These are phyloP conservation scores for Pyrenophora graminea DNA, from an alignment of 2,329 filamentous ascomycete species.

Conservation along the genomic window DNA sequence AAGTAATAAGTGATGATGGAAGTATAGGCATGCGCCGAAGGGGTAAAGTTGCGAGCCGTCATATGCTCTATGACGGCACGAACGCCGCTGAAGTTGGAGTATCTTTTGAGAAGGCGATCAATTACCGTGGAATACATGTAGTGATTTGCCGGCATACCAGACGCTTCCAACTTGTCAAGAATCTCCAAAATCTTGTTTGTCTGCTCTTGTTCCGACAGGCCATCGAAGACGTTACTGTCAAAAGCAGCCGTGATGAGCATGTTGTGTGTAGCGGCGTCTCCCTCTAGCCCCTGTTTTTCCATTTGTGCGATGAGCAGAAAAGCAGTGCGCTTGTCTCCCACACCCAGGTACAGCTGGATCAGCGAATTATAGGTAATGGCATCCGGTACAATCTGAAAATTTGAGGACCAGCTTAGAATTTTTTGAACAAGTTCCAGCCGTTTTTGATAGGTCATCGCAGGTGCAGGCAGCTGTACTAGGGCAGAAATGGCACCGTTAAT, in stretches of 20 bases:
- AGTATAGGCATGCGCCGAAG: constrained; percentile 72
- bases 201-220: constrained; percentile 56
- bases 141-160: constrained; percentile 63
- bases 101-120: constrained; percentile 61
- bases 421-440: constrained; percentile 42
- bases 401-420: constrained; percentile 49
- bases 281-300: constrained; percentile 58
- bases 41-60: constrained; percentile 55
- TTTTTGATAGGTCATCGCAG: constrained; percentile 49
- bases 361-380: constrained; percentile 67
- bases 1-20: constrained; percentile 73
- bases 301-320: constrained; percentile 63
- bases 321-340: constrained; percentile 55
- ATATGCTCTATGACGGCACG: constrained; percentile 68
- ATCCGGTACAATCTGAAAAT: constrained; percentile 53
- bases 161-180: constrained; percentile 59
- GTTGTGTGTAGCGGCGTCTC: constrained; percentile 73
- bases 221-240: constrained; percentile 53
- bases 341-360: constrained; percentile 63
- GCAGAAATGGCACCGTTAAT: constrained; percentile 73
- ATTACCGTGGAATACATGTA: constrained; percentile 73
- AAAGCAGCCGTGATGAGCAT: constrained; percentile 68
- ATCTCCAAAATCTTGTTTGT: constrained; percentile 56
- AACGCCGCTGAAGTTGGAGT: constrained; percentile 56
- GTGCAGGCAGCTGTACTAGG: constrained; percentile 51